Base-by-base conservation (phyloP, 257 asterid genomes). In the Fraxinus americana region DNA sequence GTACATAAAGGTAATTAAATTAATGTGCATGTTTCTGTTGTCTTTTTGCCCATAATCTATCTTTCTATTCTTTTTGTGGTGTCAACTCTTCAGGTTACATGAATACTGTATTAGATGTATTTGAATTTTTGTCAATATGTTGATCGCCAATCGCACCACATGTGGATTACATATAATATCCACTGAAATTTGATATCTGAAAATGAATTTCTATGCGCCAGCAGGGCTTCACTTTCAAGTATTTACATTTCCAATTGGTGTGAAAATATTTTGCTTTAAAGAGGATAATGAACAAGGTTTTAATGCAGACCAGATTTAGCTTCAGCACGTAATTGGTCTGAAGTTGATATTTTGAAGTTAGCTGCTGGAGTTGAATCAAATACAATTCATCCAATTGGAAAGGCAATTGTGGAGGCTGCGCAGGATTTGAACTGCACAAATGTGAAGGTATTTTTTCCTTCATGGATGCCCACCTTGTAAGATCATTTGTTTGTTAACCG, bases 281-380 rank as follows among this genome's bases (percentile, higher is more conserved):
- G 83, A 70, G 79, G 77, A 80, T 83, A 80, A 67, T 78, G 71
- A 54, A 70, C 78, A 21, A 63, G 38, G 66, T 74, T 79, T 70
- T 86, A 68, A 59, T 88, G 87, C 98, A 93, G 98, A 83, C 73
- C 65, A 81, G 89, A 82, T 82, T 81, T 89, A 69, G 74, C 79
- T 63, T 80, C 79, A 79, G 82, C 77, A 43, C 75, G 45, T 79
- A 82, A 79, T 67, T 93, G 97, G 97, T 92, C 97, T 50, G 97
- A 91, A 84, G 90, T 77, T 82, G 99, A 96, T 61, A 80, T 96
- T 78, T 82, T 96, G 85, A 89, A 83, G 87, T 82, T 96, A 59
- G 99, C 98, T 23, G 97, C 99, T 81, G 98, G 97, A 81, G 97
- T 96, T 78, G 99, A 96, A 85, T 89, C 92, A 23, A 92, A 91